A percentile compares a stretch with the other conserved stretches of the same genome.
Evolutionary conservation across 2,329 filamentous ascomycete genomes (phyloP).

Genomic region (Sclerotinia sclerotiorum): DNA sequence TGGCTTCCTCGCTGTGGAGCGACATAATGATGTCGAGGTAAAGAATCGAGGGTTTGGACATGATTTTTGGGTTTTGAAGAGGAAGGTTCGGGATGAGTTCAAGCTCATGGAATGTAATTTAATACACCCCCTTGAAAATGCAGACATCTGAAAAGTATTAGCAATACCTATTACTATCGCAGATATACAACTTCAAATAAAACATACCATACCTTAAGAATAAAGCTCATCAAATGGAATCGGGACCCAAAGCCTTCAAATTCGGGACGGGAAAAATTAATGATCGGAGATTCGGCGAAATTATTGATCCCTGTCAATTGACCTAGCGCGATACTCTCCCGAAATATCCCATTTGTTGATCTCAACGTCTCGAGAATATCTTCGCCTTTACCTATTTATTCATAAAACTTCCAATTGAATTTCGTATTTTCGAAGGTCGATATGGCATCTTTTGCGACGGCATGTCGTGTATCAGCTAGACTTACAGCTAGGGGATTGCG

Average conservation of each 20-base stretch:
- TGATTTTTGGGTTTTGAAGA: slow-evolving; percentile 26
- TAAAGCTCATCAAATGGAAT: neutral
- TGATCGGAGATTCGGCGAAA: slow-evolving; percentile 31
- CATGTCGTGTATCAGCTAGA: slow-evolving; percentile 63
- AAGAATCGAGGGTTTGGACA: slow-evolving; percentile 29
- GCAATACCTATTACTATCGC: neutral
- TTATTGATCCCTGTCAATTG: slow-evolving; percentile 5
- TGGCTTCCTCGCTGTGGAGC: slow-evolving; percentile 28
- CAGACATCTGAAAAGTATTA: slow-evolving; percentile 40
- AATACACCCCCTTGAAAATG: slow-evolving; percentile 42
- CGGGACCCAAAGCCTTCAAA: neutral
- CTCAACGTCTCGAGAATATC: slow-evolving; percentile 27
- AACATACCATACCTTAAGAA: slow-evolving; percentile 26
- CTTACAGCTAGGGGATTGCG: slow-evolving; percentile 55
- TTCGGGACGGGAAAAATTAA: slow-evolving; percentile 26
- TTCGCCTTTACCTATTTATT: slow-evolving; percentile 26
- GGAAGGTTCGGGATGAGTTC: slow-evolving; percentile 23
- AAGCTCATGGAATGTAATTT: slow-evolving; percentile 30
- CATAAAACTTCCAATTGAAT: slow-evolving; percentile 38
- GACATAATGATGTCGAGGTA: slow-evolving; percentile 30
- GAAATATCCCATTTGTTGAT: slow-evolving; percentile 28
- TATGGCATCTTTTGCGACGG: slow-evolving; percentile 68
- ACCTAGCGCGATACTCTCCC: slow-evolving; percentile 23
- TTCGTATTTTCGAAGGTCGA: slow-evolving; percentile 36
- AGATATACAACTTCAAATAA: neutral